A percentile compares a stretch with the other conserved stretches of the same genome.
phyloP scores from a whole-genome alignment of 2,329 filamentous ascomycete species.

The Ascochyta pisi region DNA sequence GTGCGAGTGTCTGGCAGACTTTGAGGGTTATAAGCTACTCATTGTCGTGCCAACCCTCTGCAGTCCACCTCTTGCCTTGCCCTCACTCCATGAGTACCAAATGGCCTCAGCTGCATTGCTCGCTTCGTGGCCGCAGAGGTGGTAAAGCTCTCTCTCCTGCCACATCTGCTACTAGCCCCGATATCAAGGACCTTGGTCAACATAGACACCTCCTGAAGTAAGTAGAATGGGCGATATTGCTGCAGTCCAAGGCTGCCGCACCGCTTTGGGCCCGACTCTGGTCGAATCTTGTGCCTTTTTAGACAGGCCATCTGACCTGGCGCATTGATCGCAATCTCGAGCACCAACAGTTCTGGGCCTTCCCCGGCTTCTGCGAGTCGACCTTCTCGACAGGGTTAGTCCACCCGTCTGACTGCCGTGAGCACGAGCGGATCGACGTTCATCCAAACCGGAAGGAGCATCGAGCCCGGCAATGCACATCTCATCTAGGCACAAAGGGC shows the following conservation, averaged over 20 bases:
- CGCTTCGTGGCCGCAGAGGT: neutral
- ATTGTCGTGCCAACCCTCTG: neutral
- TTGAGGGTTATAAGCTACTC: neutral
- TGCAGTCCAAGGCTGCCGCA: neutral
- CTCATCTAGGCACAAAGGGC: conserved; percentile 5
- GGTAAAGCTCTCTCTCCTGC: conserved; percentile 10
- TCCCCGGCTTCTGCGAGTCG: neutral
- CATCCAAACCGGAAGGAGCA: conserved; percentile 15
- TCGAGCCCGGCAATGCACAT: neutral
- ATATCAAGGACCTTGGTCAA: conserved; percentile 1
- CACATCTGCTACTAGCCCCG: conserved; percentile 5
- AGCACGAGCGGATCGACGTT: conserved; percentile 13
- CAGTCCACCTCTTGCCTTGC: neutral
- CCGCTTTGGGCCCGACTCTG: conserved; percentile 1
- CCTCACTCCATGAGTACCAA: neutral
- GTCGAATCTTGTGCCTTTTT: neutral
- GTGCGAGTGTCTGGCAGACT: neutral
- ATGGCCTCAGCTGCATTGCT: neutral
- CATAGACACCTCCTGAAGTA: conserved; percentile 4
- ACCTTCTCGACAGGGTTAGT: conserved; percentile 18
- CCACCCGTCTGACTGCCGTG: conserved; percentile 11
- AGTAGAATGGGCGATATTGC: conserved; percentile 16
- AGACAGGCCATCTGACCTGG: neutral
- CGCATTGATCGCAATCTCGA: conserved; percentile 12
- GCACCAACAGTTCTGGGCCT: neutral